Conservation (phyloP, 495 filamentous ascomycete genomes). For the Hypoxylon cercidicola region DNA sequence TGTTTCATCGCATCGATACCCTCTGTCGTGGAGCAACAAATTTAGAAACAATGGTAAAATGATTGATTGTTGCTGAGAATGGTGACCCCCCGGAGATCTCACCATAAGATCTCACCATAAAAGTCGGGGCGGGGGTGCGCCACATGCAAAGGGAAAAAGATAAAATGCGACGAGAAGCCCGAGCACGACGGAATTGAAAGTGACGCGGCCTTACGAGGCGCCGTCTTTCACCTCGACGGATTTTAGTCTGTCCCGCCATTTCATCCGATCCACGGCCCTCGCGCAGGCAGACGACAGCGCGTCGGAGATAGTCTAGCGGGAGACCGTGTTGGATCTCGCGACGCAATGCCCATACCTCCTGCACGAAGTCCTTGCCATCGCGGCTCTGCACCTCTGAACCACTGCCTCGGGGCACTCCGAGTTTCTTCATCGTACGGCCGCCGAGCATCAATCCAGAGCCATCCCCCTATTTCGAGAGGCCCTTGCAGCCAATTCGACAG, state of each 20-base stretch:
- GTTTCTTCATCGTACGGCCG: constrained; percentile 19
- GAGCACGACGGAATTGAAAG: constrained; percentile 8
- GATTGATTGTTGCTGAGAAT: no score
- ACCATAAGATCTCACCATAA: constrained; percentile 36
- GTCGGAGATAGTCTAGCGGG: constrained; percentile 24
- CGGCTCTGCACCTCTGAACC: constrained; percentile 31
- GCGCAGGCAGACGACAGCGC: constrained; percentile 32
- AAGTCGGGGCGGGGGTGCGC: constrained; percentile 45
- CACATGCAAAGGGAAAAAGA: constrained; percentile 55
- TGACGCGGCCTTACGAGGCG: constrained; percentile 4
- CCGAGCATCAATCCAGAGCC: constrained; percentile 36
- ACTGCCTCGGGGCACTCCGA: constrained; percentile 7
- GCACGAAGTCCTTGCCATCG: constrained; percentile 37
- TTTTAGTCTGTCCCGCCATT: constrained; percentile 32
- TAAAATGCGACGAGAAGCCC: constrained; percentile 52
- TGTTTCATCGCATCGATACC: no score
- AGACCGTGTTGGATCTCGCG: constrained; percentile 32
- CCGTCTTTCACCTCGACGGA: constrained; percentile 24
- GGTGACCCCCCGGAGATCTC: no score
- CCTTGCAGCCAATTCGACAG: constrained; percentile 15
- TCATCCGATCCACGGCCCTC: constrained; percentile 17
- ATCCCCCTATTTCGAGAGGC: constrained; percentile 40
- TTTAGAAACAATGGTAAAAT: no score
- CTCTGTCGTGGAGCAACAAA: no score
- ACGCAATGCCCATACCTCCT: constrained; percentile 37